Evolutionary conservation across 768 basidiomycete genomes (phyloP), one percentile per base, ranked within the genome.

Genomic region (Boletus rubroflammeus): DNA sequence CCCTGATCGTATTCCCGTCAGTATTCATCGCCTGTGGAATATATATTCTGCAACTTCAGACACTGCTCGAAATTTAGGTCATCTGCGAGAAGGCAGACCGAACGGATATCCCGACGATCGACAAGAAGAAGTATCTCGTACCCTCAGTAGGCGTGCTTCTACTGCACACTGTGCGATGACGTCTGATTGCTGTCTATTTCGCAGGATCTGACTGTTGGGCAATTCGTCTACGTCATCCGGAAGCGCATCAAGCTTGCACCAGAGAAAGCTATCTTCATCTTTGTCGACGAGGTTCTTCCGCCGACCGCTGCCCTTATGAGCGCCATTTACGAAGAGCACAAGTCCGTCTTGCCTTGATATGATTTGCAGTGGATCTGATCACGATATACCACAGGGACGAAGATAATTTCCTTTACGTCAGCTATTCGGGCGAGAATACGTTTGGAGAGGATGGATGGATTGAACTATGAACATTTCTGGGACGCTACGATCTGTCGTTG

Each of bases 41-140:
- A 21, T 31, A 45, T 46, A 48, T 59, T 44, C 17, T 35, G 41
- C 39, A 48, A 56, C 58, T 44, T 60, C 15, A 56, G 40, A 59
- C 31, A 29, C 41, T 51, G 34, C 32, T 45, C 42, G 51, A 36
- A 47, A 52, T 55, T 38, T 62, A 98, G 95, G 96, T 99, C 53
- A 99, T 99, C 75, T 99, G 97, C 76, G 97, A 99, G 83, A 98
- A 97, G 78, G 95, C 93, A 47, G 95, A 98, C 78, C 83, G 90
- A 66, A 95, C 94, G 51, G 97, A 99, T 76, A 98, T 99, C 72
- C 92, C 95, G 0, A 95, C 94, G 28, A 98, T 99, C 70, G 97
- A 99, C 81, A 99, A 99, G 90, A 98, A 99, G 94, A 99, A 99
- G 80, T 99, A 99, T 64, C 81, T 99, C 50, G 97, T 99, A 10